A percentile compares a stretch with the other conserved stretches of the same genome.
Conservation (phyloP, 148 eudicot genomes). For the Oxyria digyna region DNA sequence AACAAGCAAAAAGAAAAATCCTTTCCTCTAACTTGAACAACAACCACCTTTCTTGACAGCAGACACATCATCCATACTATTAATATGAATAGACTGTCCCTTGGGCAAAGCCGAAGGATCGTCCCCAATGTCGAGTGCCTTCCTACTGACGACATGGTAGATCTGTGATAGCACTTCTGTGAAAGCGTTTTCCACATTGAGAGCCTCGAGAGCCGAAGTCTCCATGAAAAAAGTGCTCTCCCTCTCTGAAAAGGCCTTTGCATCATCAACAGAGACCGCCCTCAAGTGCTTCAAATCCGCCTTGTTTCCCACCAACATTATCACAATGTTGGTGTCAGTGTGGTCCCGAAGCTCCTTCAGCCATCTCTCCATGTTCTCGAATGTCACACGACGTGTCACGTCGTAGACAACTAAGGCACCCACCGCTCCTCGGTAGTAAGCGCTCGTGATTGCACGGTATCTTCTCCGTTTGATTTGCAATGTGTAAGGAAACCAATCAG, state of each 20-base stretch:
- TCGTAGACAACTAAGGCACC: slow-evolving; percentile 80
- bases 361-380: slow-evolving; percentile 79
- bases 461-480: slow-evolving; percentile 15
- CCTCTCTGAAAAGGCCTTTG: slow-evolving; percentile 45
- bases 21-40: slow-evolving; percentile 34
- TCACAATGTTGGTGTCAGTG: slow-evolving; percentile 65
- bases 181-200: slow-evolving; percentile 74
- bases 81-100: slow-evolving; percentile 66
- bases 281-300: slow-evolving; percentile 73
- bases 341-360: slow-evolving; percentile 76
- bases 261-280: slow-evolving; percentile 47
- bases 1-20: background rate
- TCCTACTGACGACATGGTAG: slow-evolving; percentile 57
- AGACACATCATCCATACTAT: slow-evolving; percentile 58
- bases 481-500: background rate
- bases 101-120: slow-evolving; percentile 57
- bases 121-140: slow-evolving; percentile 62
- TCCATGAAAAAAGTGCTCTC: slow-evolving; percentile 71
- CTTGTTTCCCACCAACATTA: slow-evolving; percentile 84
- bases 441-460: slow-evolving; percentile 85
- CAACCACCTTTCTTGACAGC: slow-evolving; percentile 68
- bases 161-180: slow-evolving; percentile 63
- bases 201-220: slow-evolving; percentile 68
- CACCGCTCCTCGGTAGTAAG: slow-evolving; percentile 81
- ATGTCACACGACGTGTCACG: slow-evolving; percentile 70